These are phyloP conservation scores for Myrica gale DNA, from an alignment of 306 rosid genomes.

Conservation along the genomic window DNA sequence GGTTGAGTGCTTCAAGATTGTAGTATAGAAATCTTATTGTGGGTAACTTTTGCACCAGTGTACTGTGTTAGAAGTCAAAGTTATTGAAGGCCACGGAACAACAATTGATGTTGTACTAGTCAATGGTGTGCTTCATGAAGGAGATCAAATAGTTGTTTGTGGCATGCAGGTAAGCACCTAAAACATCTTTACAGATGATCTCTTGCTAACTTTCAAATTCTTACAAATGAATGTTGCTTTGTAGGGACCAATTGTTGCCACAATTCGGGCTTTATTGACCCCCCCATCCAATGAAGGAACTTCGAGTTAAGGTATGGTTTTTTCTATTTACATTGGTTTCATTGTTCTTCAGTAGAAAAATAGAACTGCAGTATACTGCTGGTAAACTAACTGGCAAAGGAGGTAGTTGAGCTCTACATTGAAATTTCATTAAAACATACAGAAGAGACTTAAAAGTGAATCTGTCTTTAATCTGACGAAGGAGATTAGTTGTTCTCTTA, in stretches of 20 bases:
- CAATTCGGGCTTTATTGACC: constrained; percentile 88
- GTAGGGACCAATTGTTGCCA: constrained; percentile 82
- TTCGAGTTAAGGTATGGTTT: constrained; percentile 76
- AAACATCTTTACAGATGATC: constrained; percentile 15
- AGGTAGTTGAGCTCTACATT: constrained; percentile 9
- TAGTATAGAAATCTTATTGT: constrained; percentile 35
- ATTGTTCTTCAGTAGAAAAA: constrained; percentile 11
- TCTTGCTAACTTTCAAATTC: neutral
- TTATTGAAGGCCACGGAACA: constrained; percentile 95
- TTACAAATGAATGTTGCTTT: constrained; percentile 25
- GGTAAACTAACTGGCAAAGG: neutral
- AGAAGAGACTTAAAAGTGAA: neutral
- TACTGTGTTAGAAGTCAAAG: constrained; percentile 95
- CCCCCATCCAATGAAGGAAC: constrained; percentile 99
- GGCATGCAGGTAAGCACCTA: constrained; percentile 81
- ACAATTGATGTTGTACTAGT: constrained; percentile 95
- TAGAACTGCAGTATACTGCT: neutral
- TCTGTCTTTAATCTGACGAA: constrained; percentile 4
- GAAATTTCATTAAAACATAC: neutral
- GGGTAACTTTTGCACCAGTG: constrained; percentile 56
- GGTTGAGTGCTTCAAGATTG: constrained; percentile 23
- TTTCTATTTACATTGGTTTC: constrained; percentile 1
- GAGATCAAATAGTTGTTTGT: constrained; percentile 94
- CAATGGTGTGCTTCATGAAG: constrained; percentile 96
- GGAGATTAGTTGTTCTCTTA: neutral